Percentiles rank a stretch among this genome's conserved stretches.
Evolutionary conservation across 495 filamentous ascomycete species (phyloP).

Genomic region (Podospora appendiculata): DNA sequence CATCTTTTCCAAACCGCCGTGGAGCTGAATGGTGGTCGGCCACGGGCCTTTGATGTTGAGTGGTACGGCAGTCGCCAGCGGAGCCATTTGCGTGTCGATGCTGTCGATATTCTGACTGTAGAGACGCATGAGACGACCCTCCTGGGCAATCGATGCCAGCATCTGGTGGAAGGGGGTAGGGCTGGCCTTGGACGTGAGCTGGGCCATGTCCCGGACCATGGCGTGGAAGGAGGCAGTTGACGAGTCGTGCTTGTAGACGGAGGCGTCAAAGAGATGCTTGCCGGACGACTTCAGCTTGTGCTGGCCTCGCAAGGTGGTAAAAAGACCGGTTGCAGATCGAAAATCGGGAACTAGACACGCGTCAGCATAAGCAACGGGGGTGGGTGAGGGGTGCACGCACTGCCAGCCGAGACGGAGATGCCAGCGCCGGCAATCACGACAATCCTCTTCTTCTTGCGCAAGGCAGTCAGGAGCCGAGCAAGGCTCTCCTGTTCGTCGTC

Average conservation of each 20-base stretch:
- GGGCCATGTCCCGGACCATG: slow-evolving; percentile 85
- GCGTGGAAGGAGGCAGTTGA: slow-evolving; percentile 86
- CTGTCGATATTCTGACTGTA: slow-evolving; percentile 97
- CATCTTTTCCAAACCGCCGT: slow-evolving; percentile 92
- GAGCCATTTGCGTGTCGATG: slow-evolving; percentile 77
- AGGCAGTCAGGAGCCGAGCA: slow-evolving; percentile 60
- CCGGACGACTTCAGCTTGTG: slow-evolving; percentile 90
- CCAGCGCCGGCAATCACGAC: slow-evolving; percentile 94
- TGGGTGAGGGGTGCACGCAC: slow-evolving; percentile 47
- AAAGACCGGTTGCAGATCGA: slow-evolving; percentile 81
- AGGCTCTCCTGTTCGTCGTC: slow-evolving; percentile 44
- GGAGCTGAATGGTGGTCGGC: slow-evolving; percentile 89
- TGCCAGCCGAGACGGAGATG: slow-evolving; percentile 92
- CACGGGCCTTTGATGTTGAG: slow-evolving; percentile 69
- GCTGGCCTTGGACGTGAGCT: slow-evolving; percentile 61
- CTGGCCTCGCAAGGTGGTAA: slow-evolving; percentile 70
- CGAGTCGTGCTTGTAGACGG: slow-evolving; percentile 85
- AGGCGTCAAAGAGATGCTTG: slow-evolving; percentile 94
- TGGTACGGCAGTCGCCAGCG: slow-evolving; percentile 71
- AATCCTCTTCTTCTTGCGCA: slow-evolving; percentile 88
- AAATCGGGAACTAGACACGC: slow-evolving; percentile 79
- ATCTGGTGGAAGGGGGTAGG: slow-evolving; percentile 92
- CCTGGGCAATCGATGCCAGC: slow-evolving; percentile 80
- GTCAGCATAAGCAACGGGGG: slow-evolving; percentile 14
- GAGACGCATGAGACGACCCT: slow-evolving; percentile 82